phyloP scores from a whole-genome alignment of 1,139 yeast genomes.

The Yamadazyma blattariae region DNA sequence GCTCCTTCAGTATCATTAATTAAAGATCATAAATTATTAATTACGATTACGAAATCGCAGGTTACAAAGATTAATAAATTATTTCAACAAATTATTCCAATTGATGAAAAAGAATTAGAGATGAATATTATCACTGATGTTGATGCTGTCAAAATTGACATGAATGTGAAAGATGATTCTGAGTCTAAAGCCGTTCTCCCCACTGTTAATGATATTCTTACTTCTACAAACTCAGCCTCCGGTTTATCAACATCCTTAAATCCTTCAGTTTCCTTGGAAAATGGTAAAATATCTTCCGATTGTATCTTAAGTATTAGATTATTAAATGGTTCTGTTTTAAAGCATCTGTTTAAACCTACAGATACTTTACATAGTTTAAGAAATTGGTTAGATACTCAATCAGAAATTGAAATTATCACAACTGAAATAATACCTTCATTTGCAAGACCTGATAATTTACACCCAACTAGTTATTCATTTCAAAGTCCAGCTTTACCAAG shows the following conservation, averaged over 20 bases:
- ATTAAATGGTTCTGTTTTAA: constrained; percentile 53
- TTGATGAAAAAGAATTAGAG: not conserved
- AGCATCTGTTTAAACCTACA: constrained; percentile 36
- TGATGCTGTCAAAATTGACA: not conserved
- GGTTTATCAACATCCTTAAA: too few relatives aligned
- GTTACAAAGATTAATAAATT: not conserved
- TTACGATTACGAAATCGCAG: not conserved
- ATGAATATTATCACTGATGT: too few relatives aligned
- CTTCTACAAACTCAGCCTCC: too few relatives aligned
- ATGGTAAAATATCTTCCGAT: not conserved
- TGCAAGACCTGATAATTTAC: constrained; percentile 31
- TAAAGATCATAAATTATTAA: not conserved
- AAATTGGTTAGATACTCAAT: constrained; percentile 53
- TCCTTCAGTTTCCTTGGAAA: not conserved
- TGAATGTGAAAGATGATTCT: not conserved
- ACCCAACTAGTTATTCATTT: constrained; percentile 36
- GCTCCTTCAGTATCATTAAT: constrained; percentile 27
- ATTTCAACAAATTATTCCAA: not conserved
- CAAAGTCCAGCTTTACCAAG: constrained; percentile 39
- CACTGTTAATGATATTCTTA: too few relatives aligned
- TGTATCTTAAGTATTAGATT: constrained; percentile 51
- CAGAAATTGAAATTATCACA: constrained; percentile 34
- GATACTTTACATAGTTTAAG: constrained; percentile 56
- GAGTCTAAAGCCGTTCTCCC: not conserved
- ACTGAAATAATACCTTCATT: constrained; percentile 32